phyloP scores from a whole-genome alignment of 345 rosid species.

The Citrus unshiu region DNA sequence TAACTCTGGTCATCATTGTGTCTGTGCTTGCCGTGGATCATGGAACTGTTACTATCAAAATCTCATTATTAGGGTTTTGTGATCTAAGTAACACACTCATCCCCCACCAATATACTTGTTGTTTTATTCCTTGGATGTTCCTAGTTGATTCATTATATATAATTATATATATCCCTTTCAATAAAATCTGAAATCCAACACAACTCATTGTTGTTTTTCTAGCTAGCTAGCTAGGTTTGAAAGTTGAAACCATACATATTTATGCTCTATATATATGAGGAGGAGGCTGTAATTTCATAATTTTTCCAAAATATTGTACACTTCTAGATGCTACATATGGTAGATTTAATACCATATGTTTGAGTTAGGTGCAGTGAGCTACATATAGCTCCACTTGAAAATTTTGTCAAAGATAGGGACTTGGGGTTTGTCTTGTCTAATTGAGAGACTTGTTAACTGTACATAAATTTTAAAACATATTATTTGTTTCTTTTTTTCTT shows the following conservation, averaged over 20 bases:
- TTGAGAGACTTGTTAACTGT: background rate
- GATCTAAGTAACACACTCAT: conserved; percentile 39
- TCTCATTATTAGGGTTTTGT: conserved; percentile 51
- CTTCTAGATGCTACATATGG: background rate
- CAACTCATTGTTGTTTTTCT: background rate
- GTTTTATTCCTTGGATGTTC: conserved; percentile 31
- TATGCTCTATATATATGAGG: background rate
- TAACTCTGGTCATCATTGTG: conserved; percentile 44
- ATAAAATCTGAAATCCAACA: background rate
- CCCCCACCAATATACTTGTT: conserved; percentile 17
- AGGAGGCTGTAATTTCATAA: background rate
- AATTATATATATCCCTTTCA: background rate
- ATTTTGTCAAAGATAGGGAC: background rate
- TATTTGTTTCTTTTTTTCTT: no score
- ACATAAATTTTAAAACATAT: no score
- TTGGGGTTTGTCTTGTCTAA: background rate
- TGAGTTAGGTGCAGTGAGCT: background rate
- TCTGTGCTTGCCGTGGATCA: conserved; percentile 59
- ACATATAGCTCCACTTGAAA: background rate
- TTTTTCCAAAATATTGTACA: background rate
- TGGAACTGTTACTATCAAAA: conserved; percentile 72
- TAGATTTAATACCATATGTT: background rate
- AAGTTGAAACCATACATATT: background rate
- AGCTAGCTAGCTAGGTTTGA: background rate
- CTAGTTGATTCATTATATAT: background rate